Evolutionary conservation across 2,329 filamentous ascomycete species (phyloP), one percentile per base, ranked within the genome.

Genomic region (Magnaporthiopsis rhizophila): DNA sequence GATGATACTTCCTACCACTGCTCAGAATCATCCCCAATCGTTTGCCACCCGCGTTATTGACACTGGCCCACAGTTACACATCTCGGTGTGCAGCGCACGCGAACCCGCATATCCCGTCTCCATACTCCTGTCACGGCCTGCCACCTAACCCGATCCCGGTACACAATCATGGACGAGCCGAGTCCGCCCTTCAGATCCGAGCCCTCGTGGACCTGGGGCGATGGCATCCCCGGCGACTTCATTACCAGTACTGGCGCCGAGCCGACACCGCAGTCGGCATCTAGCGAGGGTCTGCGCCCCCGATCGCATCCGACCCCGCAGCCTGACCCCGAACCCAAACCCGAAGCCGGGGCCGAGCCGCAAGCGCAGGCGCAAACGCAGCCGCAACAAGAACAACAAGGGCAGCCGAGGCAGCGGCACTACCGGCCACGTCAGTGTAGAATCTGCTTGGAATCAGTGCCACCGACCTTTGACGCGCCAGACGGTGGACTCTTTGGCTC

Each of bases 341-440:
- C 62, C 30, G 30, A 58, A 26, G 24, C 56, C 26, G 26, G 36
- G 21, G 11, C 58, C 13, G 30, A 64, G 34, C 58, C 61, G 34
- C 56, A 63, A n/a, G 53, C 28, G 7, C 58, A 64, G 3, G 63
- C 71, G 32, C 66, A 68, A 45, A 53, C 28, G 7, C 58, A 64
- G 3, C 63, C 71, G 32, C 66, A 68, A 45, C 61, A 68, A 28
- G 66, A 68, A 45, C 61, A 68, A 21, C 62, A 65, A 11, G 66
- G 64, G 62, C 67, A 69, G 65, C 68, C 67, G 61, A 70, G 70
- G 59, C 68, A 70, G 63, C 74, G 72, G 62, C 83, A 85, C 67
- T 94, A 91, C 74, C 84, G 85, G 53, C 83, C 89, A 32, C 84
- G 92, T 68, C 89, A 86, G 66, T 98, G 94, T 76, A 89, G 94